Conservation (phyloP, 2,329 filamentous ascomycete genomes). For the Penicillium sp. region DNA sequence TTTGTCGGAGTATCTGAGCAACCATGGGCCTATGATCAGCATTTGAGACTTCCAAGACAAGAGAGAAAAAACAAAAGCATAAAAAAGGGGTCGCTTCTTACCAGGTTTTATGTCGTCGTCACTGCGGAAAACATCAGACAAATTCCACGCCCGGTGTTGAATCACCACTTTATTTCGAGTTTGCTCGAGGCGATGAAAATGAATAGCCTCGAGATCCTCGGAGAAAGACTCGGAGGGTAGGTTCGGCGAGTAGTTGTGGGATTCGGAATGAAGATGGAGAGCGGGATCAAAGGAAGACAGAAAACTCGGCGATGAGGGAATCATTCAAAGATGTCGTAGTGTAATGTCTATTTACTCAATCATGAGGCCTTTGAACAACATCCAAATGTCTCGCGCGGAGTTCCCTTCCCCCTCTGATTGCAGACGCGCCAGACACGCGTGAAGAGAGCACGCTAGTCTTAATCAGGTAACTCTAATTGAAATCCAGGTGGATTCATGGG, state of each 20-base stretch:
- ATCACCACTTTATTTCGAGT: constrained; percentile 36
- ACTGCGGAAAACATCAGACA: constrained; percentile 39
- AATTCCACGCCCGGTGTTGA: constrained; percentile 39
- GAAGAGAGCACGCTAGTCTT: constrained; percentile 23
- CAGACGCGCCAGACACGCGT: constrained; percentile 23
- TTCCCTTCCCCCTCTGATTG: constrained; percentile 17
- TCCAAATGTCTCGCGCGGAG: neutral
- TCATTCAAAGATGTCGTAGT: constrained; percentile 24
- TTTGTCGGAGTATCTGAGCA: constrained; percentile 36
- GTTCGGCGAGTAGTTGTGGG: constrained; percentile 12
- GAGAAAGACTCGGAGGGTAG: constrained; percentile 31
- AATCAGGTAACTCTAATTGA: constrained; percentile 7
- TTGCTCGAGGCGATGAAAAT: constrained; percentile 29
- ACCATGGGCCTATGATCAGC: neutral
- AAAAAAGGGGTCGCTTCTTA: constrained; percentile 10
- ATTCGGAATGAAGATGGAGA: constrained; percentile 45
- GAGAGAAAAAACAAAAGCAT: neutral
- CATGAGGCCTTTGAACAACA: constrained; percentile 4
- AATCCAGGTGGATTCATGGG: neutral
- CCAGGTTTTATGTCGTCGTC: constrained; percentile 37
- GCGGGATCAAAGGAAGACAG: constrained; percentile 49
- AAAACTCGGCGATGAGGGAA: constrained; percentile 30
- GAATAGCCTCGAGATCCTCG: constrained; percentile 38
- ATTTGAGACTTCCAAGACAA: neutral
- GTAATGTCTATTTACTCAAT: constrained; percentile 9